Base-by-base conservation (phyloP, 2,329 filamentous ascomycete genomes). In the Achaetomium macrosporum region DNA sequence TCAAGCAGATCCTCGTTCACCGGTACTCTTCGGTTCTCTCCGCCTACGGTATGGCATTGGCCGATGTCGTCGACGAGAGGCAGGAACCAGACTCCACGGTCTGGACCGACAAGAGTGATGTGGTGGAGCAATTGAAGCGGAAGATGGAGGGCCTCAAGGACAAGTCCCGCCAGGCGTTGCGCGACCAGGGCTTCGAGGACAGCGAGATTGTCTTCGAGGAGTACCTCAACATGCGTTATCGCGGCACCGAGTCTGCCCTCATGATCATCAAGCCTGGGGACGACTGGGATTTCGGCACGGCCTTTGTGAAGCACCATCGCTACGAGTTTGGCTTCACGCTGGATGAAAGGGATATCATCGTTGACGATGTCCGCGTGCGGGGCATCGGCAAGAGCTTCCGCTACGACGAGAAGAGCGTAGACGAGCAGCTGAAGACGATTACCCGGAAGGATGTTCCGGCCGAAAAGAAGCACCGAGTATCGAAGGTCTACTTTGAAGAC, bases 321-420 rank as follows among this genome's bases (percentile, higher is more conserved):
- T 90, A 93, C 65, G 91, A 96, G 65, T 96, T 96, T 65, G 90
- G 90, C 0, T 96, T 96, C 64, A 95, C 88, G 0, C 74, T 96
- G 2, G 77, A 81, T 20, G 88, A 95, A 54, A 78, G 90, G 51
- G 89, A 96, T 61, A 88, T 96, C 50, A 90, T 96, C 42, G 78
- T 96, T 8, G 91, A 96, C 57, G 91, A 96, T 66, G 87, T 96
- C 3, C 84, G 91, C 39, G 88, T 91, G 5, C 79, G 92, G 52
- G 90, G 90, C 13, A 95, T 96, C 57, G 91, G 89, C 43, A 95
- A 90, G 75, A 92, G 88, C 42, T 92, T 91, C 67, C 79, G 87
- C 49, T 85, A 87, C 42, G 73, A 85, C 30, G 87, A 90, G 55
- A 86, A 88, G 72, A 92, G 87, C 0, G 87, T 95, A 4, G 90